Evolutionary conservation across 108 stramenopile genomes (phyloP), one percentile per base, ranked within the genome.

Genomic region (Fistulifera pelliculosa): DNA sequence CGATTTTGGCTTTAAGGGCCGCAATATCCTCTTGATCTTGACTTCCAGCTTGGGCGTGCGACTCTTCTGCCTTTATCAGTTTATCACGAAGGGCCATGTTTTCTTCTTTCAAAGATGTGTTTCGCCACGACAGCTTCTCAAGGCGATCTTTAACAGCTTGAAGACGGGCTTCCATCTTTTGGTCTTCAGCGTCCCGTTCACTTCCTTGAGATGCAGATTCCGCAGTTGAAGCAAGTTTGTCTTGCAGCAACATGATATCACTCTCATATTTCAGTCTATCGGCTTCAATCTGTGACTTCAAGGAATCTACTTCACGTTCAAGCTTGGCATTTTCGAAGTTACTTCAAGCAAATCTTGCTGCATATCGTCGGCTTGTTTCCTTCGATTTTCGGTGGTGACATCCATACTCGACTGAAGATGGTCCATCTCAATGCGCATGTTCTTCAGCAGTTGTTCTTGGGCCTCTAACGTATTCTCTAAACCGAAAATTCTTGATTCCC

Each of bases 321-420:
- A 81, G 70, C 52, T 64, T 71, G 16, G 69, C 64, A 7, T 71
- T 58, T 26, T 67, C 4, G 66, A 52, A 28, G 81, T 74, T 31
- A 77, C 55, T 19, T 81, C 76, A 70, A 86, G 75, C 44, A 90
- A 24, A 38, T 90, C 89, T 58, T 84, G 77, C 44, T 90, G 77
- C 66, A 90, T 73, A 22, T 83, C 85, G 64, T 90, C 89, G n/a
- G 86, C 71, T 58, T 86, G 82, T n/a, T 78, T 83, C 47, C 84
- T 75, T 28, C 89, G 64, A 47, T 62, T 71, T 17, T 70, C 38
- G 5, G 76, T 69, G 11, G 78, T 64, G 10, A 62, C 69, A 50
- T 79, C 80, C 89, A 90, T 86, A 25, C 82, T 73, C 49, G 66
- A 76, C 62, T 86, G 89, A 18, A 90, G 58, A 60, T 86, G 89